Base-by-base conservation (phyloP, 805 yeast species). In the Spathaspora girioi region DNA sequence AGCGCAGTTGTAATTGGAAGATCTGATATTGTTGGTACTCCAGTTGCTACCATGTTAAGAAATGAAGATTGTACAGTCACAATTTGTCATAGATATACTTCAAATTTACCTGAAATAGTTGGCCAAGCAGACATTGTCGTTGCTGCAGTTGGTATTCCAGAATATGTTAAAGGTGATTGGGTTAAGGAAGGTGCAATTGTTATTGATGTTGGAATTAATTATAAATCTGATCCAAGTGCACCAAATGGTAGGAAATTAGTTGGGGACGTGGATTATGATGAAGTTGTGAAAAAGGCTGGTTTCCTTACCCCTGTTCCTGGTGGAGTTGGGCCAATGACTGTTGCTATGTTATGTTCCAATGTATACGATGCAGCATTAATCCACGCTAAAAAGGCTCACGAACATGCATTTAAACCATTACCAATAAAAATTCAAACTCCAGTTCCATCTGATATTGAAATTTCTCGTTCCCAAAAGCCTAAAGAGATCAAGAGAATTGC, bases 321-420 rank as follows among this genome's bases (percentile, higher is more conserved):
- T 66, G 98, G 98, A 61, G 98, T 93, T 56, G 99, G 99, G 41
- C 99, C 99, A 57, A 93, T 93, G 98, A 93, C 99, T 26, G 97
- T 93, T 46, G 97, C 97, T 41, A 91, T 92, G 97, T 81, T 93
- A 54, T 80, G 92, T 55, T 81, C 86, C 57, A 93, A 94, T 64
- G 93, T 93, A 10, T 76, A 84, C 52, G 78, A 81, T 57, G 89
- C 97, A 48, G 96, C 98, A 18, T 77, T 86, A 60, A 72, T 80
- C 50, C 82, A 78, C 62, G 77, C 72, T 50, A 69, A 69, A 68
- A 74, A 62, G 48, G 74, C 75, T 10, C 77, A 79, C 63, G 69
- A 75, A 63, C 74, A 80, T 59, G 68, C 71, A 53, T 70, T 80
- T 62, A 68, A 68, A 54, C 87, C 90, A 18, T 71, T 85, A 59